These are phyloP conservation scores for Puccinellia tenuiflora DNA, from an alignment of 176 grass and related monocot genomes.

Conservation along the genomic window DNA sequence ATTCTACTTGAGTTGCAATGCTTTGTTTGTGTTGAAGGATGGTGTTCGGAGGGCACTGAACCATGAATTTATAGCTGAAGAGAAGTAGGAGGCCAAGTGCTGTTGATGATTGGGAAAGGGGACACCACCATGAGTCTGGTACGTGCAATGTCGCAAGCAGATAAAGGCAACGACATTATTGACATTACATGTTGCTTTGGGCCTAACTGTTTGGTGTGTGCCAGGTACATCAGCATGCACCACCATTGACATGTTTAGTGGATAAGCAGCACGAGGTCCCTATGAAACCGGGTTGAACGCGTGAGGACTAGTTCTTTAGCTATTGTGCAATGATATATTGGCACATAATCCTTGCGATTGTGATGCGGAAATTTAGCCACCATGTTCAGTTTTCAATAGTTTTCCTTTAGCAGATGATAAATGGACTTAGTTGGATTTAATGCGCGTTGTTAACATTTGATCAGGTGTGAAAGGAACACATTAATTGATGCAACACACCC, in stretches of 20 bases:
- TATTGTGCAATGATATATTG: neutral
- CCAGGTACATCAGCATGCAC: neutral
- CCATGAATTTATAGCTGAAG: neutral
- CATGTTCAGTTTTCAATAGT: neutral
- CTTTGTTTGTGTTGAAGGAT: conserved; percentile 15
- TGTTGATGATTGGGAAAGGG: neutral
- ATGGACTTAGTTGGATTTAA: neutral
- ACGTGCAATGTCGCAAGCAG: neutral
- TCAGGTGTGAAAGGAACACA: neutral
- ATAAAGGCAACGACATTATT: neutral
- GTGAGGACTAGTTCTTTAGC: neutral
- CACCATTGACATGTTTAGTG: neutral
- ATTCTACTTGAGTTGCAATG: neutral
- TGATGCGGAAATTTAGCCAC: neutral
- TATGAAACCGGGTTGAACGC: neutral
- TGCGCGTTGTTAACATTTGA: neutral
- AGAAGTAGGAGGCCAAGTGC: too few species aligned
- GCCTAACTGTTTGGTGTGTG: neutral
- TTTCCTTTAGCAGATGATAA: conserved; percentile 7
- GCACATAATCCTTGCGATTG: neutral
- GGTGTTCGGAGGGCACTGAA: neutral
- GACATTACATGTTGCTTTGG: neutral
- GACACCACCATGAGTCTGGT: neutral
- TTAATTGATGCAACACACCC: neutral
- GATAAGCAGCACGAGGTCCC: neutral